Percentiles rank a stretch among this genome's conserved stretches.
Evolutionary conservation across 192 early-diverging fungal species (phyloP).

Genomic region (Entomortierella chlamydospora): DNA sequence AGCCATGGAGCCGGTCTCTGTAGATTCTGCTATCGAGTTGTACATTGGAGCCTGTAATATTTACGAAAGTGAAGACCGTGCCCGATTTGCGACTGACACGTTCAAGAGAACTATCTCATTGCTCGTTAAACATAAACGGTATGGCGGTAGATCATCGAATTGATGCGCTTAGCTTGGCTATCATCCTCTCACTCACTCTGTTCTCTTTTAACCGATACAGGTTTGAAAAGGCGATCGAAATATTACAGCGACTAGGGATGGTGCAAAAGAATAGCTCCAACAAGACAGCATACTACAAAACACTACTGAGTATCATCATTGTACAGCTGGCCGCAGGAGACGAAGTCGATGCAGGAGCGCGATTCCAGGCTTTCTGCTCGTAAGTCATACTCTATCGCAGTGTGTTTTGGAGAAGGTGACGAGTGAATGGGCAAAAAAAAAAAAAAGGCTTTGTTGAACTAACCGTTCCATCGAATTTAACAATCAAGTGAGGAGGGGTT

Average conservation of each 20-base stretch:
- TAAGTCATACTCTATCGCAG: conserved; percentile 39
- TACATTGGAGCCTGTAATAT: conserved; percentile 74
- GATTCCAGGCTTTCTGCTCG: conserved; percentile 66
- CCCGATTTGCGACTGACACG: conserved; percentile 72
- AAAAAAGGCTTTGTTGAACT: not conserved
- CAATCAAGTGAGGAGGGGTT: conserved; percentile 61
- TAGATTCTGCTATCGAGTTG: conserved; percentile 67
- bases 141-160: not conserved
- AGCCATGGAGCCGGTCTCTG: conserved; percentile 70
- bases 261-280: conserved; percentile 68
- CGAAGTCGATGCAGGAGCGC: conserved; percentile 74
- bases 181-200: too few relatives aligned
- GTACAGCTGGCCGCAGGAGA: conserved; percentile 73
- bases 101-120: conserved; percentile 73
- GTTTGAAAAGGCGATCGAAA: conserved; percentile 69
- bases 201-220: conserved; percentile 37
- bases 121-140: conserved; percentile 69
- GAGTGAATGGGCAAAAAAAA: not conserved
- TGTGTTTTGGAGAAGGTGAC: not conserved
- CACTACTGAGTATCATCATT: conserved; percentile 73
- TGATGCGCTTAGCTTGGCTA: not conserved
- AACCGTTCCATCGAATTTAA: too few relatives aligned
- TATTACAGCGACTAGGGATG: conserved; percentile 62
- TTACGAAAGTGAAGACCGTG: conserved; percentile 82
- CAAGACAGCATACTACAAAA: conserved; percentile 66